Conservation (phyloP, 768 basidiomycete species). For the Lactarius vividus region DNA sequence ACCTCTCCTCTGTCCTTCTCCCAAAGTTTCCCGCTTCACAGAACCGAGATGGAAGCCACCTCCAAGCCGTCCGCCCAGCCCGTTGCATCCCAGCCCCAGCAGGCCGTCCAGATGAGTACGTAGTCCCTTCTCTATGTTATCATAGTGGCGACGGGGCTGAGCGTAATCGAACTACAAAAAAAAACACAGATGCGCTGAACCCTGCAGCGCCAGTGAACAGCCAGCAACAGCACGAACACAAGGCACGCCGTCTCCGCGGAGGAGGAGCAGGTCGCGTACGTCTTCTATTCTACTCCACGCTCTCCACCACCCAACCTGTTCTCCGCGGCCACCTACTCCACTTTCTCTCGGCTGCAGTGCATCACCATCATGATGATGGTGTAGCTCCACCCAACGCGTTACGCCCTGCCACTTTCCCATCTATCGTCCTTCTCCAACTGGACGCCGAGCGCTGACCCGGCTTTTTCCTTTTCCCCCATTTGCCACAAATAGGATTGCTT, state of each 20-base stretch:
- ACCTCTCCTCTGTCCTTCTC: neutral
- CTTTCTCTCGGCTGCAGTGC: neutral
- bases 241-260: constrained; percentile 62
- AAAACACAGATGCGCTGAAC: constrained; percentile 44
- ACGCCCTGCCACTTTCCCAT: neutral
- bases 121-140: constrained; percentile 20
- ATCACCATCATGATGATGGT: neutral
- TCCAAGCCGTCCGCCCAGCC: constrained; percentile 32
- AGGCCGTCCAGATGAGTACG: constrained; percentile 62
- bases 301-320: neutral
- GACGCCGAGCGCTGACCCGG: constrained; percentile 6
- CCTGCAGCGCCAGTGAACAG: constrained; percentile 39
- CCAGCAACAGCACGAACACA: constrained; percentile 40
- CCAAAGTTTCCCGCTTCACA: neutral
- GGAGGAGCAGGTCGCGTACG: constrained; percentile 52
- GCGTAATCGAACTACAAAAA: neutral
- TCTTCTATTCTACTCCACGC: neutral
- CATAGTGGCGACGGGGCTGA: neutral
- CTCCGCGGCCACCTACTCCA: neutral
- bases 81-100: constrained; percentile 56
- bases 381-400: neutral
- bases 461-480: neutral
- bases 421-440: neutral
- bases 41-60: constrained; percentile 32
- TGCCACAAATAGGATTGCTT: constrained; percentile 55